Base-by-base conservation (phyloP, 2,329 filamentous ascomycete species). In the Colletotrichum tamarilloi region DNA sequence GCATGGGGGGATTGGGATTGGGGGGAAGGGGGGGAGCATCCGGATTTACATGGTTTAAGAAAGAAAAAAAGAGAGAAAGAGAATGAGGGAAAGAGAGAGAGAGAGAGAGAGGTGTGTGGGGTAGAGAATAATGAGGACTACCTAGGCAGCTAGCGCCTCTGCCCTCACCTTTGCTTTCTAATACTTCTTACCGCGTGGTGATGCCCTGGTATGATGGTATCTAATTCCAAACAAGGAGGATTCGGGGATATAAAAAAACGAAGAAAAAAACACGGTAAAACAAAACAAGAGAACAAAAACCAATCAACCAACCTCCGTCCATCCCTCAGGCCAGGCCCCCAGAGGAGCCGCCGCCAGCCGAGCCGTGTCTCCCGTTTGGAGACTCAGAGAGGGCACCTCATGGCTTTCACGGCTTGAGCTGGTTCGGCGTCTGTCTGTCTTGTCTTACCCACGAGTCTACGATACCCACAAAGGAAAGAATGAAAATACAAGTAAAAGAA, bases 271-370 rank as follows among this genome's bases (percentile, higher is more conserved):
- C 19, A 49, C n/a, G 42, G 42, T 49, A 49, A 22, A 49, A 49
- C 8, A 49, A 49, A 49, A 11, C 16, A 49, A 42, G 6, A 42
- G 19, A 22, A 22, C 0, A n/a, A 49, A 9, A 9, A 49, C 4
- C 19, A 46, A 3, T 8, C 42, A 49, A 19, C 42, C 42, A 49
- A 7, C 35, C 42, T 49, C 42, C 19, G 42, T 49, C 42, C 42
- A 19, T 49, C 42, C 38, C 38, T 42, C 16, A 19, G 16, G 3
- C 38, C 38, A 42, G 32, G 32, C 32, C 9, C 38, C 57, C 55
- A 59, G 53, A 69, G 63, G 24, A 53, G n/a, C 59, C 59, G 66
- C 67, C 70, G 66, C 70, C 70, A 64, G 55, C 66, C 70, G 63
- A 24, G 35, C 53, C 38, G 19, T 32, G 32, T 62, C 46, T 62